Evolutionary conservation across 495 filamentous ascomycete species (phyloP).

Genomic region (Talaromyces ruber): DNA sequence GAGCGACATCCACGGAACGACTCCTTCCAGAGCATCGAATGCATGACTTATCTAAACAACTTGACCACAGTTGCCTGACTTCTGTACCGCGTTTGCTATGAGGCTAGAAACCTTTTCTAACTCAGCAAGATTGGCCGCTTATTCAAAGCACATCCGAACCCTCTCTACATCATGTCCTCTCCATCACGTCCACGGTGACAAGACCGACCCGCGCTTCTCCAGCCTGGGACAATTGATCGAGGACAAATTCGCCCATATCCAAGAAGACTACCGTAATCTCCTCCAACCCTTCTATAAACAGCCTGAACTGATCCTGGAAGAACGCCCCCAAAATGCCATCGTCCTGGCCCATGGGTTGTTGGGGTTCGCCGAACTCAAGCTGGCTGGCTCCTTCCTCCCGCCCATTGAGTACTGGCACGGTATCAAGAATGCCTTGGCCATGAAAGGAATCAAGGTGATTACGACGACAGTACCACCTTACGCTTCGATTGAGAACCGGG

Average conservation of each 20-base stretch:
- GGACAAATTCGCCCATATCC: slow-evolving; percentile 68
- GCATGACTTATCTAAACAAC: neutral
- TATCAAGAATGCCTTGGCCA: slow-evolving; percentile 66
- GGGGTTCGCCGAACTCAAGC: slow-evolving; percentile 76
- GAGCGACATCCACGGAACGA: neutral
- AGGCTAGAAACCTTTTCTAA: neutral
- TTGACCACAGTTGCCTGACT: neutral
- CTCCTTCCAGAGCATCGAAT: neutral
- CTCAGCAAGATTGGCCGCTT: neutral
- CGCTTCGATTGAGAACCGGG: slow-evolving; percentile 69
- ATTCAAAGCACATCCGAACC: neutral
- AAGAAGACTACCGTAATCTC: slow-evolving; percentile 58
- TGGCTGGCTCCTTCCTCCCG: slow-evolving; percentile 63
- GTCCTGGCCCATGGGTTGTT: slow-evolving; percentile 86
- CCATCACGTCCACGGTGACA: neutral
- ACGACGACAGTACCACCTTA: slow-evolving; percentile 72
- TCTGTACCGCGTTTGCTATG: neutral
- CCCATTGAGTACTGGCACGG: slow-evolving; percentile 88
- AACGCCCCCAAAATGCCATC: slow-evolving; percentile 59
- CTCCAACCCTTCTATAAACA: neutral
- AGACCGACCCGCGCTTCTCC: slow-evolving; percentile 48
- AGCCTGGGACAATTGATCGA: slow-evolving; percentile 59
- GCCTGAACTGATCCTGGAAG: slow-evolving; percentile 17
- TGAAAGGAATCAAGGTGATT: slow-evolving; percentile 71
- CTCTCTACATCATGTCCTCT: neutral